A percentile compares a stretch with the other conserved stretches of the same genome.
phyloP scores from a whole-genome alignment of 805 yeast species.

The Starmerella potacharoeniae region DNA sequence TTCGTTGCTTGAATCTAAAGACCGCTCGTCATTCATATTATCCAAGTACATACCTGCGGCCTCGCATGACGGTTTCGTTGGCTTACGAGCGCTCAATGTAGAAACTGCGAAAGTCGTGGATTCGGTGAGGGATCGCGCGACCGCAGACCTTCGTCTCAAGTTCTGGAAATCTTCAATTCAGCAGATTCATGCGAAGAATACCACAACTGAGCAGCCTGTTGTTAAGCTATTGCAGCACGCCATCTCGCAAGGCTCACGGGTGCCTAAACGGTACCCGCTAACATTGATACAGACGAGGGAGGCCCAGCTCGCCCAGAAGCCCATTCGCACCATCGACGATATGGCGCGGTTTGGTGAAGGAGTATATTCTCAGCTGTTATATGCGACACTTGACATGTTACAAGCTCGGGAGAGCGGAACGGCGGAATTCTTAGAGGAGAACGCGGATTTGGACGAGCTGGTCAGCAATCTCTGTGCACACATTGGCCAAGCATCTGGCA shows the following conservation, averaged over 20 bases:
- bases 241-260: constrained; percentile 35
- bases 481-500: constrained; percentile 69
- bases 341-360: constrained; percentile 75
- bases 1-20: constrained; percentile 36
- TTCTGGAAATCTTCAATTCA: constrained; percentile 61
- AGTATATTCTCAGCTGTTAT: constrained; percentile 59
- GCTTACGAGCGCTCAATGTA: constrained; percentile 52
- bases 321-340: constrained; percentile 41
- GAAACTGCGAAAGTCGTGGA: constrained; percentile 48
- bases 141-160: constrained; percentile 43
- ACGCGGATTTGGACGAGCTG: constrained; percentile 34
- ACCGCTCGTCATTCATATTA: constrained; percentile 52
- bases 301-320: constrained; percentile 39
- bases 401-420: constrained; percentile 52
- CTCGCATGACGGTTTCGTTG: constrained; percentile 50
- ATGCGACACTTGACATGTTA: constrained; percentile 31
- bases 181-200: not conserved
- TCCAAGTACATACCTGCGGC: constrained; percentile 54
- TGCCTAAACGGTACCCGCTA: constrained; percentile 46
- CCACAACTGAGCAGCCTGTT: constrained; percentile 40
- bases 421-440: constrained; percentile 37
- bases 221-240: constrained; percentile 45
- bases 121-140: constrained; percentile 27
- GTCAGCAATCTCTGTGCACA: constrained; percentile 62
- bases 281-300: constrained; percentile 51